Evolutionary conservation across 2,329 filamentous ascomycete genomes (phyloP), one percentile per base, ranked within the genome.

Genomic region (Ophiostoma perfectum): DNA sequence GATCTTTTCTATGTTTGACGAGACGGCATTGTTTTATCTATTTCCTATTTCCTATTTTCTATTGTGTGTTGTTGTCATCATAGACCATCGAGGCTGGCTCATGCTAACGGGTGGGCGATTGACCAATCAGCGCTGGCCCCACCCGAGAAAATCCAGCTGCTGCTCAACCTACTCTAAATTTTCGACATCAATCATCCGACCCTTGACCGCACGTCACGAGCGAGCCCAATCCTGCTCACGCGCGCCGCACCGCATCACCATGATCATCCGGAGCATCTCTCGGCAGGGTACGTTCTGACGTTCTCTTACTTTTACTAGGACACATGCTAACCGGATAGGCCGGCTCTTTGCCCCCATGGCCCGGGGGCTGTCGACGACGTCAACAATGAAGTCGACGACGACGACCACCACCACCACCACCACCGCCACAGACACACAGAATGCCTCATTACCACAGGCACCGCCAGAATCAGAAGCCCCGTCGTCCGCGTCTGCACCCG

Each of bases 181-280:
- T 39, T 41, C 52, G 64, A 58, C 42, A 49, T 42, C 52, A 18
- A 27, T n/a, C 42, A 49, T 41, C 18, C 64, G 36, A 52, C 45
- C 41, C 12, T 3, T 2, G 39, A 12, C 11, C 14, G 36, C n/a
- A 38, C 39, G 38, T n/a, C 47, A 42, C 45, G 16, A 66, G 45
- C 18, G 60, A 63, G 60, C 60, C 16, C 18, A 7, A 63, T 16
- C n/a, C 9, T 42, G 60, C 60, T n/a, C 64, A 49, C 12, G 18
- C 44, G 38, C 38, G 5, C 65, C 62, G 36, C 58, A 72, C 71
- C 70, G 71, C 75, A 42, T 18, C 77, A 77, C 75, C 72, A 88
- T 87, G 85, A 85, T 86, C 74, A 74, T 85, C 72, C 82, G 84
- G 79, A 86, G 81, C 75, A 77, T 80, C 72, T 79, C 79, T 76